Evolutionary conservation across 1,139 yeast genomes (phyloP).

Genomic region (Saccharomyces hybrid): DNA sequence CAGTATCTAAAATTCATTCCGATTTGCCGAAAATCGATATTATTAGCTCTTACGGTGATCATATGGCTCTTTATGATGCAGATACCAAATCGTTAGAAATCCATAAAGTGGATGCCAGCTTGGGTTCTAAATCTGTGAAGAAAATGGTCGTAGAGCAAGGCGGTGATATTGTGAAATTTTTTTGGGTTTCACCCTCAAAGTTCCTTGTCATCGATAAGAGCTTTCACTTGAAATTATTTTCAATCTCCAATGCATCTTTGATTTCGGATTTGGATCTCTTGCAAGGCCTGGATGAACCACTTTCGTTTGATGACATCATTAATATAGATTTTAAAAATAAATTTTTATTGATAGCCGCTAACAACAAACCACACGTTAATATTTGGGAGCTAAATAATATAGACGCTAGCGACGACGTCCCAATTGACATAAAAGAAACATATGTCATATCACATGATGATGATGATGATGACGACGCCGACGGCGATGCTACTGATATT

Average conservation of each 20-base stretch:
- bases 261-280: not conserved
- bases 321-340: constrained; percentile 25
- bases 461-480: constrained; percentile 1
- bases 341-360: constrained; percentile 6
- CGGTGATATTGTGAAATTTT: not conserved
- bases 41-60: not conserved
- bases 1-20: not conserved
- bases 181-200: not conserved
- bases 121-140: not conserved
- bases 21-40: not conserved
- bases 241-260: not conserved
- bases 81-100: not conserved
- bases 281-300: not conserved
- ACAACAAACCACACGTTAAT: constrained; percentile 1
- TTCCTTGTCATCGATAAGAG: not conserved
- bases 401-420: constrained; percentile 2
- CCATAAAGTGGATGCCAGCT: not conserved
- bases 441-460: not conserved
- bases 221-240: not conserved
- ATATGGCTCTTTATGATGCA: not conserved
- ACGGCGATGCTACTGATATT: constrained; percentile 4
- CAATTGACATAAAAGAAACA: constrained; percentile 3
- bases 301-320: constrained; percentile 12
- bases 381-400: constrained; percentile 3
- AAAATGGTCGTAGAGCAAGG: not conserved